These are phyloP conservation scores for Leishmania gerbilli DNA, from an alignment of 208 protist species.

Conservation along the genomic window DNA sequence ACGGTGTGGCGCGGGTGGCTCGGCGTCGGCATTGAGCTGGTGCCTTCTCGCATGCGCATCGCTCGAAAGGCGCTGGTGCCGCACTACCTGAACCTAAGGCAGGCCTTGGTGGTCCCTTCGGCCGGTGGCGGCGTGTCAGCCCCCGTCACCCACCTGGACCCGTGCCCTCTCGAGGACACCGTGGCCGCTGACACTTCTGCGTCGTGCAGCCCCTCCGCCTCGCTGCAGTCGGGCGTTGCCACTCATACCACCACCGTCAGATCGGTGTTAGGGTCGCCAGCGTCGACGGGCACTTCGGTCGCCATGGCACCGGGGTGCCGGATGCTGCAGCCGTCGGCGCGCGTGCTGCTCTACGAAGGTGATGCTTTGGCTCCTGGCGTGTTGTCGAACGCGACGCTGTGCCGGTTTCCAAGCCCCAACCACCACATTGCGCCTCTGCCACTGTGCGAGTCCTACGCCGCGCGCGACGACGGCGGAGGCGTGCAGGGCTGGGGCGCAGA, in stretches of 20 bases:
- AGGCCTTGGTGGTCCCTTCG: conserved; percentile 11
- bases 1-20: conserved; percentile 42
- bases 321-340: conserved; percentile 32
- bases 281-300: conserved; percentile 11
- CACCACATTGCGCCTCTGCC: conserved; percentile 13
- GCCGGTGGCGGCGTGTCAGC: not conserved
- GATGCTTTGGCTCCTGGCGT: conserved; percentile 58
- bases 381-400: conserved; percentile 58
- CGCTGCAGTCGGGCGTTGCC: conserved; percentile 1
- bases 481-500: conserved; percentile 6
- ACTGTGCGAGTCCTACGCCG: conserved; percentile 6
- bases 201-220: conserved; percentile 15
- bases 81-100: conserved; percentile 43
- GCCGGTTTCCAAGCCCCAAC: conserved; percentile 33
- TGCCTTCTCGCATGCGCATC: conserved; percentile 62
- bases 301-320: conserved; percentile 5
- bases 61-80: conserved; percentile 50
- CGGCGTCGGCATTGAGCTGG: conserved; percentile 63
- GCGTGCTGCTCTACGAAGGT: conserved; percentile 59
- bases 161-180: conserved; percentile 20
- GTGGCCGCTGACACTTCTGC: conserved; percentile 6
- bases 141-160: conserved; percentile 14
- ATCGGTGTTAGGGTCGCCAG: conserved; percentile 7
- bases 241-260: not conserved
- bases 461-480: not conserved